A percentile compares a stretch with the other conserved stretches of the same genome.
These are phyloP conservation scores for Colletotrichum tropicicola DNA, from an alignment of 2,329 filamentous ascomycete genomes.

Conservation along the genomic window DNA sequence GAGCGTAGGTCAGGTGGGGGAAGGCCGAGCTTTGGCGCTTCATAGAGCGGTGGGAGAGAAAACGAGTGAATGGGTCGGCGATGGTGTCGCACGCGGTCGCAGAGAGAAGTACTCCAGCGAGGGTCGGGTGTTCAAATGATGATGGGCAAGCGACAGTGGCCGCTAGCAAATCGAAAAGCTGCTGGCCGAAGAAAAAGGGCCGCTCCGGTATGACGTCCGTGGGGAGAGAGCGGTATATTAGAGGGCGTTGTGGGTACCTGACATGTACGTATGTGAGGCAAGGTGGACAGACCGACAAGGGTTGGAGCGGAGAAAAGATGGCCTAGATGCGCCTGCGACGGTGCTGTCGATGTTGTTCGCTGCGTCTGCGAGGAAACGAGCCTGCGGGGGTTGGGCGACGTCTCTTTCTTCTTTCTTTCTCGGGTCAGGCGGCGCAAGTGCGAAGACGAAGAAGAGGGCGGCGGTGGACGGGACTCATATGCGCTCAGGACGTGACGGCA, in stretches of 20 bases:
- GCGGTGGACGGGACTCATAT: slow-evolving; percentile 1
- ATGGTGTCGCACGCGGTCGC: slow-evolving; percentile 18
- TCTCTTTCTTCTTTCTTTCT: background rate
- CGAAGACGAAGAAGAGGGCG: slow-evolving; percentile 1
- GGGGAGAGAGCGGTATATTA: slow-evolving; percentile 30
- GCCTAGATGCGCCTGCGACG: slow-evolving; percentile 17
- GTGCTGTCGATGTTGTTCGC: slow-evolving; percentile 4
- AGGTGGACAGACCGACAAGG: slow-evolving; percentile 23
- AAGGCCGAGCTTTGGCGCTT: slow-evolving; percentile 27
- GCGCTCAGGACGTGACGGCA: background rate
- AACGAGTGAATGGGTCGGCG: slow-evolving; percentile 27
- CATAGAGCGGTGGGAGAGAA: slow-evolving; percentile 20
- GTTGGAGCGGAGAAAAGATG: slow-evolving; percentile 18
- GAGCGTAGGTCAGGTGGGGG: slow-evolving; percentile 29
- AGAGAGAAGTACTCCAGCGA: background rate
- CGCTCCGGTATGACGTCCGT: slow-evolving; percentile 27
- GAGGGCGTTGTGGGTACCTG: slow-evolving; percentile 27
- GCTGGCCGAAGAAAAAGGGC: slow-evolving; percentile 10
- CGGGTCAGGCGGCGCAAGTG: background rate
- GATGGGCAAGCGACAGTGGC: slow-evolving; percentile 15
- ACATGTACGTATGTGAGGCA: slow-evolving; percentile 22
- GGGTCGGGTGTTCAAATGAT: slow-evolving; percentile 11
- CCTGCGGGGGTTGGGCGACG: background rate
- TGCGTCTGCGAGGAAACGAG: background rate
- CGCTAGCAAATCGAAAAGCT: slow-evolving; percentile 23